A percentile compares a stretch with the other conserved stretches of the same genome.
phyloP scores from a whole-genome alignment of 2,329 filamentous ascomycete genomes.

The Nothomitra cinnamomea region DNA sequence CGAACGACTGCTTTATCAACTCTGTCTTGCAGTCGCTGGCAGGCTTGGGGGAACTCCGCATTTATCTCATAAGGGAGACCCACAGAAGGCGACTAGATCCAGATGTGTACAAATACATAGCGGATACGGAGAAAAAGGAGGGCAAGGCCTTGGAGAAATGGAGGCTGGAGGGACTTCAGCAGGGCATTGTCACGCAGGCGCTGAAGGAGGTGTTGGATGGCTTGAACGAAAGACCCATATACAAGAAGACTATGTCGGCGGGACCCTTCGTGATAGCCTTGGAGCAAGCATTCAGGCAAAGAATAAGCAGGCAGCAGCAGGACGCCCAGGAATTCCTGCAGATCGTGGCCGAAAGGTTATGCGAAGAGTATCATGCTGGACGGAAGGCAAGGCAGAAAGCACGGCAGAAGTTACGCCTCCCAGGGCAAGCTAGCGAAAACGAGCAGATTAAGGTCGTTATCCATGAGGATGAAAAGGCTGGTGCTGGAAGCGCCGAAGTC shows the following conservation, averaged over 20 bases:
- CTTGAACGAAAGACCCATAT: slow-evolving; percentile 83
- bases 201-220: slow-evolving; percentile 85
- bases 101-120: slow-evolving; percentile 44
- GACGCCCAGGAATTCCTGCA: slow-evolving; percentile 96
- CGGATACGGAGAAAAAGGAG: slow-evolving; percentile 31
- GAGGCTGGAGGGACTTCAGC: slow-evolving; percentile 54
- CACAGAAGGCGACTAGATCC: slow-evolving; percentile 67
- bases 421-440: slow-evolving; percentile 2
- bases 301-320: slow-evolving; percentile 87
- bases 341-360: slow-evolving; percentile 77
- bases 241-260: slow-evolving; percentile 84
- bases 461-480: background rate
- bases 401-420: slow-evolving; percentile 6
- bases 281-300: slow-evolving; percentile 72
- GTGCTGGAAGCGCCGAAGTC: background rate
- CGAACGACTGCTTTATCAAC: slow-evolving; percentile 96
- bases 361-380: slow-evolving; percentile 65
- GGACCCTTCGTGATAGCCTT: slow-evolving; percentile 68
- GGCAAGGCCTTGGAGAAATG: slow-evolving; percentile 32
- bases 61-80: slow-evolving; percentile 84
- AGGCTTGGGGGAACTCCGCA: slow-evolving; percentile 69
- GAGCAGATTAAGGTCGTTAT: background rate
- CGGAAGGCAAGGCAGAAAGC: slow-evolving; percentile 16
- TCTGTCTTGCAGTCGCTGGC: slow-evolving; percentile 87
- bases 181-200: slow-evolving; percentile 67